Conservation (phyloP, 139 green algal genomes). For the Trebouxia sp. region DNA sequence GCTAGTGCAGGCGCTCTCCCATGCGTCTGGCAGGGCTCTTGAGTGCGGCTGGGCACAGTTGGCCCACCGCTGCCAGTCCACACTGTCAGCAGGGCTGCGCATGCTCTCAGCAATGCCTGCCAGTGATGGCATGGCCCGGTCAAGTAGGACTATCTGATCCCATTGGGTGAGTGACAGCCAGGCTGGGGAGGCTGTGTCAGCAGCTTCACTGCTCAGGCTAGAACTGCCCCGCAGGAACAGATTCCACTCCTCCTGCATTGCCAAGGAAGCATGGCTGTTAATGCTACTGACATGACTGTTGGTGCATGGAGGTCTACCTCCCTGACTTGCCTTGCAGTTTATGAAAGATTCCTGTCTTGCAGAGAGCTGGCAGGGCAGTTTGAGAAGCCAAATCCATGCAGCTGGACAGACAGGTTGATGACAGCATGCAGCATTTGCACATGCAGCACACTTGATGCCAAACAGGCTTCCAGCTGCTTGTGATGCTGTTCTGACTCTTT, state of each 20-base stretch:
- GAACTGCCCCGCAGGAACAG: conserved; percentile 69
- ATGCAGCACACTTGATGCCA: too few species aligned
- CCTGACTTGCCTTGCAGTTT: too few species aligned
- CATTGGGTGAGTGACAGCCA: conserved; percentile 54
- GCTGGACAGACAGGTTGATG: too few species aligned
- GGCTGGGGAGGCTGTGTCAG: conserved; percentile 33
- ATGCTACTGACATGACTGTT: not conserved
- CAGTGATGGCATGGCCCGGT: conserved; percentile 38
- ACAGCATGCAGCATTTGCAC: too few species aligned
- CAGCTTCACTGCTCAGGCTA: not conserved
- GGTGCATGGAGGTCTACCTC: too few species aligned
- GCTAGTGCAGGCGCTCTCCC: not conserved
- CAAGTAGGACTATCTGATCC: conserved; percentile 41
- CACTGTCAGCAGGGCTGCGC: not conserved
- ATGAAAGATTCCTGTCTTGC: too few species aligned
- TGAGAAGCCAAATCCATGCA: too few species aligned
- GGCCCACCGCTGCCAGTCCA: conserved; percentile 50
- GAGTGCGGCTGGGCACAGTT: conserved; percentile 48
- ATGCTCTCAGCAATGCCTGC: conserved; percentile 50
- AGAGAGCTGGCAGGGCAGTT: too few species aligned
- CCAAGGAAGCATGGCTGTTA: not conserved
- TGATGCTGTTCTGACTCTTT: too few species aligned
- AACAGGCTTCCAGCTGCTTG: too few species aligned
- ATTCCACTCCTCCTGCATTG: conserved; percentile 65
- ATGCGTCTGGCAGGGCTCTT: conserved; percentile 50